A percentile compares a stretch with the other conserved stretches of the same genome.
Conservation (phyloP, 495 filamentous ascomycete species). For the Staphylotrichum tortipilum region DNA sequence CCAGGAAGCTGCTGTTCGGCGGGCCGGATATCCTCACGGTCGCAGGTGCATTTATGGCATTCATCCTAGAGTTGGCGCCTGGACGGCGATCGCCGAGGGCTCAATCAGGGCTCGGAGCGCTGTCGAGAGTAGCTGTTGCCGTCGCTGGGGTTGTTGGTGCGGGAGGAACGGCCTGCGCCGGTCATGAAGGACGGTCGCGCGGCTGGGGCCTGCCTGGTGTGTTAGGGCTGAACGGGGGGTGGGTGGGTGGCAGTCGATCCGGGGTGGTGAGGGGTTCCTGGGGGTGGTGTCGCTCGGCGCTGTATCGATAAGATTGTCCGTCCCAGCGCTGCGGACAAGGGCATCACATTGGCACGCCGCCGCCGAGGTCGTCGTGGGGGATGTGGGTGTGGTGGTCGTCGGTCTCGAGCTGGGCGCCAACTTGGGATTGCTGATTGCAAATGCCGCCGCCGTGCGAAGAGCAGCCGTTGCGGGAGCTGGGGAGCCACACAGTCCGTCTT, state of each 20-base stretch:
- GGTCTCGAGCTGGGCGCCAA: not conserved
- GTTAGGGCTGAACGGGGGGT: slow-evolving; percentile 8
- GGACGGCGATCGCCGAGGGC: slow-evolving; percentile 7
- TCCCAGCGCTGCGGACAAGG: slow-evolving; percentile 5
- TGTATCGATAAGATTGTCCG: slow-evolving; percentile 25
- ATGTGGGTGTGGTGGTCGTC: too few species aligned
- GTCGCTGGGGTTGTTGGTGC: slow-evolving; percentile 11
- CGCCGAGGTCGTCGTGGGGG: too few species aligned
- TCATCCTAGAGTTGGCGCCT: slow-evolving; percentile 24
- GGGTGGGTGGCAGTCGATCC: not conserved
- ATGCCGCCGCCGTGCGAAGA: slow-evolving; percentile 2
- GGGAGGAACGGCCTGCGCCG: slow-evolving; percentile 15
- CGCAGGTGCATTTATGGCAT: slow-evolving; percentile 43
- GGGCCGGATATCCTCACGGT: slow-evolving; percentile 96
- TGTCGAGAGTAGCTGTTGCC: slow-evolving; percentile 3
- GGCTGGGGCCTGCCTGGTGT: slow-evolving; percentile 15
- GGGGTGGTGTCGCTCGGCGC: slow-evolving; percentile 8
- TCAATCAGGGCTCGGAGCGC: slow-evolving; percentile 1
- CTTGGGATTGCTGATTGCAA: not conserved
- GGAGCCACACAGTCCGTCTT: not conserved
- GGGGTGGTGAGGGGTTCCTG: slow-evolving; percentile 19
- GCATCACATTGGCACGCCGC: slow-evolving; percentile 15
- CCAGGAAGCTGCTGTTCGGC: slow-evolving; percentile 91
- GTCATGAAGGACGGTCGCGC: slow-evolving; percentile 18
- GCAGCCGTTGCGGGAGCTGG: not conserved